phyloP scores from a whole-genome alignment of 2,329 filamentous ascomycete species.

The Cladorrhinum sp. region DNA sequence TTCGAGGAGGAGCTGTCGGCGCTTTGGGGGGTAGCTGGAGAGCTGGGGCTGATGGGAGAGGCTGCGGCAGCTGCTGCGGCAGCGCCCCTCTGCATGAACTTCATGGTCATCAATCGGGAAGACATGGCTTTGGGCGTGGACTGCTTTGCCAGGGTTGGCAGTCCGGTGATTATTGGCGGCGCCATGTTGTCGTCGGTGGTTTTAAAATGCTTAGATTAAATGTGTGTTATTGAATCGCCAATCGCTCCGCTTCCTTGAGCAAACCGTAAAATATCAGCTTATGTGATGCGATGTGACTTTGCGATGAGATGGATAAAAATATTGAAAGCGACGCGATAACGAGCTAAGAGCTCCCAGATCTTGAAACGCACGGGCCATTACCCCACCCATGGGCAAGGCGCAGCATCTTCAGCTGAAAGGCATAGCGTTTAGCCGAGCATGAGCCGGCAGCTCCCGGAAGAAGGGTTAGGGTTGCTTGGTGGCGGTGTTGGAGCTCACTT shows the following conservation, averaged over 20 bases:
- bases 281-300: neutral
- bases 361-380: neutral
- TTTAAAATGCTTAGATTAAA: neutral
- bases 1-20: constrained; percentile 57
- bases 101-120: constrained; percentile 86
- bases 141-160: constrained; percentile 26
- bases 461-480: neutral
- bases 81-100: constrained; percentile 91
- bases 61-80: constrained; percentile 52
- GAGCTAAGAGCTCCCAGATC: neutral
- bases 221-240: neutral
- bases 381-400: too few species aligned
- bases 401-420: neutral
- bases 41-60: constrained; percentile 31
- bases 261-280: neutral
- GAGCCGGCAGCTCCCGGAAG: constrained; percentile 12
- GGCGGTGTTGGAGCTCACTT: constrained; percentile 6
- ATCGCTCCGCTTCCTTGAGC: neutral
- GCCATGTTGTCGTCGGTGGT: constrained; percentile 20
- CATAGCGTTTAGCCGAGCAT: constrained; percentile 17
- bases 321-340: neutral
- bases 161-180: constrained; percentile 11
- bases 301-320: neutral
- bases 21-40: constrained; percentile 38
- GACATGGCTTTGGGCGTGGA: constrained; percentile 68